Base-by-base conservation (phyloP, 1,284 basidiomycete genomes). In the Trametes versicolor region DNA sequence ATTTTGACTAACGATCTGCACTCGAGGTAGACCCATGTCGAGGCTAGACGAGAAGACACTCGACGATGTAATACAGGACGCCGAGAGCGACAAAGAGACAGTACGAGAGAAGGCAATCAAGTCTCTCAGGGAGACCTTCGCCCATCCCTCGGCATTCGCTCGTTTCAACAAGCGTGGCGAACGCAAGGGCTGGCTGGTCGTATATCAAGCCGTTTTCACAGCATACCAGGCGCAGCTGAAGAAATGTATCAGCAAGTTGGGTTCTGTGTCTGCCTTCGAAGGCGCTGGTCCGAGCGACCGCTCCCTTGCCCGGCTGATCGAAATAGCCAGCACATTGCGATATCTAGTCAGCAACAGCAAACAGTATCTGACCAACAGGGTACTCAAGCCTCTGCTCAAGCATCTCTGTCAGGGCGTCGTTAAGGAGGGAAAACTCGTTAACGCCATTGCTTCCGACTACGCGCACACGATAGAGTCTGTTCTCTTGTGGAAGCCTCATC, bases 391-490 rank as follows among this genome's bases (percentile, higher is more conserved):
- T 4, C 71, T 97, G 41, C 78, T 94, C 57, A 80, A 81, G 4
- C 93, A 96, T 74, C 81, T 98, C 59, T 78, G 83, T 4, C 85
- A 89, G 62, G 85, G 85, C 63, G 83, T 95, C 64, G 81, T 88
- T 13, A 75, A 87, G 69, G 78, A 83, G 13, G 83, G 84, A 29
- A 71, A 83, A 49, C 81, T 97, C 10, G 84, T 92, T 58, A 73
- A 82, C 8, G 87, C 89, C 0, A 83, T 96, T 6, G 88, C 92
- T 2, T 78, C 94, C 65, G 89, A 96, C 75, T 98, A 96, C 75
- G 82, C 91, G 64, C 96, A 97, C 75, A 85, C 92, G 0, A 81
- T 97, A 39, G 86, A 87, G 47, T 82, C 81, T 53, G 74, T 93
- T 2, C 80, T 95, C 49, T 79, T 79, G 56, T 90, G 88, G 74